These are phyloP conservation scores for Hypocrella siamensis DNA, from an alignment of 2,329 filamentous ascomycete species.

Conservation along the genomic window DNA sequence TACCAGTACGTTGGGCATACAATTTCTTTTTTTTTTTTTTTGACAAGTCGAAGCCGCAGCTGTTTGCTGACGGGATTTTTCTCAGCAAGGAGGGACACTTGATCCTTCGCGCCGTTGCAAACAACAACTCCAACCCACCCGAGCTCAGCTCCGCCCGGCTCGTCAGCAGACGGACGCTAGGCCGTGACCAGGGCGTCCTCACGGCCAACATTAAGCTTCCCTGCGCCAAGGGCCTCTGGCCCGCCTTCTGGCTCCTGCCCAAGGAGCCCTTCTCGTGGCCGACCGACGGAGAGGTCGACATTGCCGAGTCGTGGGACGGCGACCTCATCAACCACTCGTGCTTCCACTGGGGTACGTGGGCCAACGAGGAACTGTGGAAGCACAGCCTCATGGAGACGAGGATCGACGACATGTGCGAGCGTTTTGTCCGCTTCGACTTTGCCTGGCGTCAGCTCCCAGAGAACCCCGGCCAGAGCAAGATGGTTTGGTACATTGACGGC, in stretches of 20 bases:
- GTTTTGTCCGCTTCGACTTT: conserved; percentile 37
- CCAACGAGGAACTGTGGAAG: conserved; percentile 38
- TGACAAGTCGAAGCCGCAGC: neutral
- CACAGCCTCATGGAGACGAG: conserved; percentile 37
- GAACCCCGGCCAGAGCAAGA: conserved; percentile 24
- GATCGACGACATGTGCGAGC: conserved; percentile 29
- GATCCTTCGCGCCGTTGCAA: conserved; percentile 33
- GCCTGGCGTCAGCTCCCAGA: conserved; percentile 35
- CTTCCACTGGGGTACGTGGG: conserved; percentile 43
- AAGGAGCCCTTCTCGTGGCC: conserved; percentile 43
- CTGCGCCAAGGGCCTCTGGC: conserved; percentile 41
- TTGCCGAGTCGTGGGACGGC: conserved; percentile 46
- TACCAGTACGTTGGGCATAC: conserved; percentile 31
- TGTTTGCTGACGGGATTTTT: neutral
- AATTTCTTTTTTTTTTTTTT: neutral
- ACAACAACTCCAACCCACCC: conserved; percentile 14
- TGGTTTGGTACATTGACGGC: conserved; percentile 46
- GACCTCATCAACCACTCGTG: conserved; percentile 38
- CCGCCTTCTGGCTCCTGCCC: conserved; percentile 45
- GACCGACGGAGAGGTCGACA: conserved; percentile 42
- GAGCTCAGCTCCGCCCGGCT: conserved; percentile 40
- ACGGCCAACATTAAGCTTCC: conserved; percentile 34
- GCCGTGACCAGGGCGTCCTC: conserved; percentile 33
- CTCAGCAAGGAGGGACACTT: conserved; percentile 22
- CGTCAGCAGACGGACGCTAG: conserved; percentile 34